Evolutionary conservation across 208 protist species (phyloP), one percentile per base, ranked within the genome.

Genomic region (Wallacemonas sp.): DNA sequence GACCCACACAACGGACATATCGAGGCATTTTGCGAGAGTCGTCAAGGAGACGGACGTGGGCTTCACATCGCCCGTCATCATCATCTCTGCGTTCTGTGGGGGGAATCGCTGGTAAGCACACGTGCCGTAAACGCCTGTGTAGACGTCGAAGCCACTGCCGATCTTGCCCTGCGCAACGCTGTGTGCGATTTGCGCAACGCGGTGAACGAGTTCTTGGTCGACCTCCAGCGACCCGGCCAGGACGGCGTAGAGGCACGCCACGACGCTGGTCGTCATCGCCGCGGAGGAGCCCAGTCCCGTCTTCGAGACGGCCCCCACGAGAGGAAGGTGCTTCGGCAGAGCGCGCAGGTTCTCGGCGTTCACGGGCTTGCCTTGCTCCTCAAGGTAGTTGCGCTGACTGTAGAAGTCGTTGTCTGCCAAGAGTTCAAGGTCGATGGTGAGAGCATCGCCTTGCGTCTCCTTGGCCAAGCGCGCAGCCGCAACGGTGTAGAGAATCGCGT

Each of bases 81-180:
- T 65, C 45, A 64, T 64, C 44, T 93, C 80, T 29, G 95, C 70
- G 39, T 67, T 68, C 9, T 52, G 42, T 10, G 85, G 73, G 21
- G 84, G 76, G 73, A 97, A 98, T 36, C 96, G 85, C 29, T 79
- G 83, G 83, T 98, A 99, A 8, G 76, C 80, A 64, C 93, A 93
- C 38, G 88, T 92, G 55, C 97, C 97, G 71, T 92, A 98, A 1
- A 96, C 85, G 30, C 97, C 97, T 8, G 95, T 93, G 70, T 86
- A 97, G 17, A 99, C 94, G 72, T 99, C 97, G 71, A 99, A 99
- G 34, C 97, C 97, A 73, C 92, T 98, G 37, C 97, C 97, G 29
- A 99, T 89, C 83, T 98, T 98, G 21, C 95, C 96, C 71, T 99
- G 97, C 15, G 97, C 92, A 22, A 94, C 68, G 59, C 89, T 98